Percentiles rank a stretch among this genome's conserved stretches.
Conservation (phyloP, 2,329 filamentous ascomycete species). For the Coleophoma eucalyptorum region DNA sequence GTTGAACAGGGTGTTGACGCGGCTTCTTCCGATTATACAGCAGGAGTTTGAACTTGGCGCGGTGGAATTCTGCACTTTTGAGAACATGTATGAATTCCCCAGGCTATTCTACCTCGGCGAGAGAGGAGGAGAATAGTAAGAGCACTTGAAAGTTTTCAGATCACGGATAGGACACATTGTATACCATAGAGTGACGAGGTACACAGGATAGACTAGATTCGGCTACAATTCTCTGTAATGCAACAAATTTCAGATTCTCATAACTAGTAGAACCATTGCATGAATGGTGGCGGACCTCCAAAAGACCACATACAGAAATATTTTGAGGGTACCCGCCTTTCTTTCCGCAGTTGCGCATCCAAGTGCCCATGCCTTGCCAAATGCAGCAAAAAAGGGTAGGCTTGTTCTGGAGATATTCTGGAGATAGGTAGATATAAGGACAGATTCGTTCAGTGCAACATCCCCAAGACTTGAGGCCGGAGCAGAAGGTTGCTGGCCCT, state of each 20-base stretch:
- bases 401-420: too few species aligned
- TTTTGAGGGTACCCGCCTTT: slow-evolving; percentile 19
- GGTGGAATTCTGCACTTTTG: slow-evolving; percentile 20
- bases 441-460: background rate
- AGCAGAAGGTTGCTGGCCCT: background rate
- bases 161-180: too few species aligned
- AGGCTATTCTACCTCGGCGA: slow-evolving; percentile 16
- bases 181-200: too few species aligned
- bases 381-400: slow-evolving; percentile 17
- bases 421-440: background rate
- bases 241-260: too few species aligned
- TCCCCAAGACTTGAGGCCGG: background rate
- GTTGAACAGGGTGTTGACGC: slow-evolving; percentile 11
- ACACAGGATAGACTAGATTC: too few species aligned
- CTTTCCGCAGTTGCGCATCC: slow-evolving; percentile 14
- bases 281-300: slow-evolving; percentile 12
- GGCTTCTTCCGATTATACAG: slow-evolving; percentile 8
- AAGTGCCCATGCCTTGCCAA: slow-evolving; percentile 13
- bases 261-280: slow-evolving; percentile 9
- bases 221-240: too few species aligned
- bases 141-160: slow-evolving; percentile 6
- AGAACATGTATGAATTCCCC: slow-evolving; percentile 16
- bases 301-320: slow-evolving; percentile 19
- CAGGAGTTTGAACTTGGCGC: slow-evolving; percentile 17
- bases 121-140: slow-evolving; percentile 16